Conservation (phyloP, 176 grass and related monocot species). For the Puccinellia tenuiflora region DNA sequence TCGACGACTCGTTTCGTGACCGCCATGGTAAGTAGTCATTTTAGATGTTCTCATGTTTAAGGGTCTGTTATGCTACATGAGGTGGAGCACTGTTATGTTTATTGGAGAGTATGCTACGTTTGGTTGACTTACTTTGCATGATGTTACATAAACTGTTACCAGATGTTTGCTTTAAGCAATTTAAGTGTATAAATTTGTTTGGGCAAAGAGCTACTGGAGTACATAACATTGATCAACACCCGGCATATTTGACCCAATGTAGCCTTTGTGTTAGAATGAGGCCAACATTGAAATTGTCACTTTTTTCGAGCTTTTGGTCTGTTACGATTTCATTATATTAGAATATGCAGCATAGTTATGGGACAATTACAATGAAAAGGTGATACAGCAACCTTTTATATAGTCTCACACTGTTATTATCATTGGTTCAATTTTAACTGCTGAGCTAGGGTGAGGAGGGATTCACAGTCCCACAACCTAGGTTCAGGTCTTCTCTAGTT, state of each 20-base stretch:
- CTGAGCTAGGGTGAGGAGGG: too few relatives aligned
- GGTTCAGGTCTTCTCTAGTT: too few relatives aligned
- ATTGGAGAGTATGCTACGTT: background rate
- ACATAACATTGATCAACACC: background rate
- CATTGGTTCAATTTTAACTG: background rate
- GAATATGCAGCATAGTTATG: background rate
- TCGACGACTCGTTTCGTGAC: conserved; percentile 78
- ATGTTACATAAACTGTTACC: background rate
- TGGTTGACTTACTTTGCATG: background rate
- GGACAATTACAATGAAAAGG: conserved; percentile 8
- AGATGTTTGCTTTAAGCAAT: background rate
- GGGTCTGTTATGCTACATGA: background rate
- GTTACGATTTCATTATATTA: background rate
- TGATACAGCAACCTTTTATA: background rate
- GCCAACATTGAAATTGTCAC: background rate
- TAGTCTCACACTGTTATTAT: background rate
- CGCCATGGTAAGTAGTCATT: conserved; percentile 63
- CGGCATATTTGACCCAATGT: background rate
- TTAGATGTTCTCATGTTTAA: background rate
- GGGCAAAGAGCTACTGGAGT: background rate
- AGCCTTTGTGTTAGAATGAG: background rate
- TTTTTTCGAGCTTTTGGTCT: background rate
- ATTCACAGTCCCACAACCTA: too few relatives aligned
- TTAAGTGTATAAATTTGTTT: background rate
- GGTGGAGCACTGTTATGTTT: background rate